phyloP scores from a whole-genome alignment of 371 early-diverging fungal genomes.

The Aphelidium insulamus region DNA sequence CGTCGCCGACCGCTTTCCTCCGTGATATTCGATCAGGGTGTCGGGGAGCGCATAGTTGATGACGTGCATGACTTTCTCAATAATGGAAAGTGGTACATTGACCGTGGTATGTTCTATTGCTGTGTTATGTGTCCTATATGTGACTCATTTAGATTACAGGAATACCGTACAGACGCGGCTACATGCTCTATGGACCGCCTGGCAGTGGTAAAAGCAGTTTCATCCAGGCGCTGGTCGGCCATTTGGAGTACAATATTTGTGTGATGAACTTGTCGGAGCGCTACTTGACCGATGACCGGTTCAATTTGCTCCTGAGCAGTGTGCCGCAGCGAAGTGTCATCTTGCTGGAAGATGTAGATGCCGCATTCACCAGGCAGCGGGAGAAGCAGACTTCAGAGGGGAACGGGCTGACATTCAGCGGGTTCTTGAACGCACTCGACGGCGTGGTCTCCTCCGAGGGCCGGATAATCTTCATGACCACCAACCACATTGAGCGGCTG shows the following conservation, averaged over 20 bases:
- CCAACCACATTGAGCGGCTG: slow-evolving; percentile 87
- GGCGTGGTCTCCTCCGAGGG: slow-evolving; percentile 97
- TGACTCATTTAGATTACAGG: slow-evolving; percentile 13
- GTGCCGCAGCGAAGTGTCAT: slow-evolving; percentile 88
- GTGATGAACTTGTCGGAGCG: slow-evolving; percentile 82
- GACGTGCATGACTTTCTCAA: slow-evolving; percentile 71
- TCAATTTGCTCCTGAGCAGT: slow-evolving; percentile 78
- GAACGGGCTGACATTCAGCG: slow-evolving; percentile 83
- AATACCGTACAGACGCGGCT: slow-evolving; percentile 93
- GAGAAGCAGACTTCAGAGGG: slow-evolving; percentile 34
- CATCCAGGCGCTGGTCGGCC: slow-evolving; percentile 94
- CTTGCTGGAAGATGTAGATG: slow-evolving; percentile 97
- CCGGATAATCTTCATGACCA: slow-evolving; percentile 95
- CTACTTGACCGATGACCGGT: slow-evolving; percentile 83
- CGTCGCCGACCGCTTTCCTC: slow-evolving; percentile 53
- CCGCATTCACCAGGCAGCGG: slow-evolving; percentile 65
- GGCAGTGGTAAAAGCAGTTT: slow-evolving; percentile 97
- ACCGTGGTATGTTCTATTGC: slow-evolving; percentile 36
- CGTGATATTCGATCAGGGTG: slow-evolving; percentile 63
- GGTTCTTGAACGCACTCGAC: slow-evolving; percentile 95
- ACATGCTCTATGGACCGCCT: slow-evolving; percentile 93
- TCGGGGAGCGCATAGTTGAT: slow-evolving; percentile 42
- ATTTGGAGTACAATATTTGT: slow-evolving; percentile 91
- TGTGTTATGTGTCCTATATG: not conserved
- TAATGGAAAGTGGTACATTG: slow-evolving; percentile 82